Base-by-base conservation (phyloP, 768 basidiomycete species). In the Boletus speciosus region DNA sequence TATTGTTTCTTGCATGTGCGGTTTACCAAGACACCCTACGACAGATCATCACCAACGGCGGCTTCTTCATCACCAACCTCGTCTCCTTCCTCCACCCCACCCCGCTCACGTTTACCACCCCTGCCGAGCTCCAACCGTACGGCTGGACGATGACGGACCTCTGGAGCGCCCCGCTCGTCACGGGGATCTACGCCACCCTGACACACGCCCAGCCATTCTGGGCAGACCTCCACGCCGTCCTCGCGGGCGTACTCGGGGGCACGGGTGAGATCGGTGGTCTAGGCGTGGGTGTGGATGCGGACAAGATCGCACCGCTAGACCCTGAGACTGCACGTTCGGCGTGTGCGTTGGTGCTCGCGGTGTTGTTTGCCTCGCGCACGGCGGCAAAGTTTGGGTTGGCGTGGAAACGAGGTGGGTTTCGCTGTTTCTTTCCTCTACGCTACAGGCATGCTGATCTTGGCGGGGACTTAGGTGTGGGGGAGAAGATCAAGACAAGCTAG, bases 151-250 rank as follows among this genome's bases (percentile, higher is more conserved):
- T 84, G 23, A 80, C 83, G 0, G 94, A 96, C 66, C 68, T 93
- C 31, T 96, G 93, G 93, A 82, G 82, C 69, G 91, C 93, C 9
- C 85, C 91, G 7, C 71, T 85, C 60, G 73, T 85, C 61, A 92
- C 91, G 11, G 88, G 77, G 1, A 66, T 94, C 10, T 94, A 90
- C 65, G 85, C 93, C 49, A 80, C 85, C 53, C 78, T 94, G 48
- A 93, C 92, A 9, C 90, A 93, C 58, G 85, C 89, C 2, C 92
- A 95, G 66, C 88, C 92, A 0, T 88, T 88, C 69, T 94, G 85
- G 86, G 81, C 79, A 1, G 81, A 86, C 29, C 50, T 78, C 38
- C 84, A 87, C 58, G 56, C 66, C 5, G 63, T 83, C 16, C 60
- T 86, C 10, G 67, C 76, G 10, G 73, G 76, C 6, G 61, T 78